Evolutionary conservation across 805 yeast genomes (phyloP).

Genomic region (Candida easanensis): DNA sequence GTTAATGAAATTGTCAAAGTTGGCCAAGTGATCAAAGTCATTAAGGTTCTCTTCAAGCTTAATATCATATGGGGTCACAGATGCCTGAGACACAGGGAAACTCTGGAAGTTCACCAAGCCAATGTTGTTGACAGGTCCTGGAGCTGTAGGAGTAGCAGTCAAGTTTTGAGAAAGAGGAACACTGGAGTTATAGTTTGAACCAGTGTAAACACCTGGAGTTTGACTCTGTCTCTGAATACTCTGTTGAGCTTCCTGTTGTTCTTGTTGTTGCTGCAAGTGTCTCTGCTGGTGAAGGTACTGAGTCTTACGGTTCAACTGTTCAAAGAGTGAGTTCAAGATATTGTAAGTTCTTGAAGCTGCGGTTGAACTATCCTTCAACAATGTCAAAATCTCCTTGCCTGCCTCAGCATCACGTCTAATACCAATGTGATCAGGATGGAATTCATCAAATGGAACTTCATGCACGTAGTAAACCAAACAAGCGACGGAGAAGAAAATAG

Average conservation of each 20-base stretch:
- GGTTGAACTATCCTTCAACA: slow-evolving; percentile 67
- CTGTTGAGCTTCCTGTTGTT: slow-evolving; percentile 3
- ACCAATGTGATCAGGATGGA: slow-evolving; percentile 50
- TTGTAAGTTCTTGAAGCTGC: slow-evolving; percentile 81
- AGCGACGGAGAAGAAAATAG: slow-evolving; percentile 85
- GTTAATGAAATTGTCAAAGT: slow-evolving; percentile 29
- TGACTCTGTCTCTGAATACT: slow-evolving; percentile 7
- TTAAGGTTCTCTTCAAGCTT: slow-evolving; percentile 22
- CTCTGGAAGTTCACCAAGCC: slow-evolving; percentile 4
- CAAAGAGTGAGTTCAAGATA: slow-evolving; percentile 75
- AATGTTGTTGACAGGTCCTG: background rate
- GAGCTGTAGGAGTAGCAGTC: slow-evolving; percentile 7
- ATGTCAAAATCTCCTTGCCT: slow-evolving; percentile 72
- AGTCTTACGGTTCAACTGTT: slow-evolving; percentile 71
- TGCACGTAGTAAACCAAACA: slow-evolving; percentile 80
- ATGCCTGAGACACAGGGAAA: slow-evolving; percentile 8
- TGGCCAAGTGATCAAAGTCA: slow-evolving; percentile 29
- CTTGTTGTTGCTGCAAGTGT: slow-evolving; percentile 17
- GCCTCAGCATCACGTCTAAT: slow-evolving; percentile 75
- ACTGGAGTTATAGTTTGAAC: slow-evolving; percentile 5
- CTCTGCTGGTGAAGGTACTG: slow-evolving; percentile 41
- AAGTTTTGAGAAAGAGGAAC: slow-evolving; percentile 29
- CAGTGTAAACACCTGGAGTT: background rate
- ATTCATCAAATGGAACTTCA: slow-evolving; percentile 43
- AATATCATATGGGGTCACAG: slow-evolving; percentile 15